phyloP scores from a whole-genome alignment of 129 eudicot species.

The Logfia minima region DNA sequence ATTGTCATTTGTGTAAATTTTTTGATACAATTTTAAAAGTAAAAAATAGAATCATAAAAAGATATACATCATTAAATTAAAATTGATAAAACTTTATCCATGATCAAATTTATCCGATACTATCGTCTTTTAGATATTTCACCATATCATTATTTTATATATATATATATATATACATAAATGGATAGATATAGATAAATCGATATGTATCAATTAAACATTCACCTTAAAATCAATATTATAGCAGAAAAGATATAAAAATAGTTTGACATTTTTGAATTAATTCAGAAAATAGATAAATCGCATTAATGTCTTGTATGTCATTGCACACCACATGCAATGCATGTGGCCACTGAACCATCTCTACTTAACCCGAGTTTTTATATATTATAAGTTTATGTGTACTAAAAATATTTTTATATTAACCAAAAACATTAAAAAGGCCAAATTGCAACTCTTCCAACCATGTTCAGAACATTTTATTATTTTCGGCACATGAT shows the following conservation, averaged over 20 bases:
- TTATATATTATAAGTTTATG: neutral
- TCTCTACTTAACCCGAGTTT: conserved; percentile 13
- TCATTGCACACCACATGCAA: conserved; percentile 28
- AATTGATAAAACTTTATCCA: too few relatives aligned
- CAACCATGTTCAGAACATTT: conserved; percentile 17
- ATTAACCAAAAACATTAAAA: neutral
- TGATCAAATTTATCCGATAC: too few relatives aligned
- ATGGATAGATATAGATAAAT: neutral
- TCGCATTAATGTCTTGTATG: neutral
- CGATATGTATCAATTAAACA: neutral
- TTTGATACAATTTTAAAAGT: too few relatives aligned
- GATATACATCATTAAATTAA: too few relatives aligned
- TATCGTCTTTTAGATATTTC: too few relatives aligned
- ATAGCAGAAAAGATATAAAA: neutral
- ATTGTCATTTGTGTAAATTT: too few relatives aligned
- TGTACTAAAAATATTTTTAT: conserved; percentile 19
- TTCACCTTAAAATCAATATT: neutral
- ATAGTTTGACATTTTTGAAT: conserved; percentile 16
- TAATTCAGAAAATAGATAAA: neutral
- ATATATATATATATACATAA: too few relatives aligned
- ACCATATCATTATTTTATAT: too few relatives aligned
- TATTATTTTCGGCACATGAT: conserved; percentile 23
- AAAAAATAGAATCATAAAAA: too few relatives aligned
- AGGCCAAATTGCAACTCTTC: conserved; percentile 18
- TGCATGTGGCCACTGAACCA: conserved; percentile 25